Base-by-base conservation (phyloP, 1,284 basidiomycete species). In the Rhodotorula sp. region DNA sequence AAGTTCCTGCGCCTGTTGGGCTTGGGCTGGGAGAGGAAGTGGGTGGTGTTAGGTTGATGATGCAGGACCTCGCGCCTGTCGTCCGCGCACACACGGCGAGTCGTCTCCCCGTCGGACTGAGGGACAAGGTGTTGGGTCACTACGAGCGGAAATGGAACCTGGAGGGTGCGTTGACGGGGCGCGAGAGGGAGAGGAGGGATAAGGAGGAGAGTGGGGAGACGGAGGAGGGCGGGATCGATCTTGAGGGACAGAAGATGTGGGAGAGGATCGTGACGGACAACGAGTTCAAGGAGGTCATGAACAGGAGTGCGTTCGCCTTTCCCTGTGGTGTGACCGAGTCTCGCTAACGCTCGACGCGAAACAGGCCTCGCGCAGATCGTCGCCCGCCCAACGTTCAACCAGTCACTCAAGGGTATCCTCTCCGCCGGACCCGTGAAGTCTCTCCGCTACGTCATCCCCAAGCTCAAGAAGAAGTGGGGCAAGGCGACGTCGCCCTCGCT, bases 361-460 rank as follows among this genome's bases (percentile, higher is more conserved):
- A 3, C 64, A 74, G 73, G 64, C 68, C 68, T 67, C 65, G 80
- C 83, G 51, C 81, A 82, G 34, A 94, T 94, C 77, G 92, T 96
- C 61, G 85, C 87, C 70, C 84, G 87, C 68, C 91, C 94, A 8
- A 91, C 93, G 16, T 87, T 90, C 7, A 83, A 90, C 18, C 93
- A 97, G 81, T 86, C 89, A 11, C 76, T 91, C 73, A 97, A 96
- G 81, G 94, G 94, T 13, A 79, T 96, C 62, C 84, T 90, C 26
- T 93, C 89, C 64, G 91, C 91, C 9, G 93, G 93, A 0, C 77
- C 89, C 11, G 82, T 84, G 56, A 94, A 94, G 84, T 91, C 89
- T 77, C 71, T 88, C 16, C 85, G 86, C 56, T 97, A 96, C 80
- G 84, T 85, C 55, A 75, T 54, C 85, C 88, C 65, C 94, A 96